Evolutionary conservation across 1,284 basidiomycete species (phyloP), one percentile per base, ranked within the genome.

Genomic region (Quambalaria eucalypti): DNA sequence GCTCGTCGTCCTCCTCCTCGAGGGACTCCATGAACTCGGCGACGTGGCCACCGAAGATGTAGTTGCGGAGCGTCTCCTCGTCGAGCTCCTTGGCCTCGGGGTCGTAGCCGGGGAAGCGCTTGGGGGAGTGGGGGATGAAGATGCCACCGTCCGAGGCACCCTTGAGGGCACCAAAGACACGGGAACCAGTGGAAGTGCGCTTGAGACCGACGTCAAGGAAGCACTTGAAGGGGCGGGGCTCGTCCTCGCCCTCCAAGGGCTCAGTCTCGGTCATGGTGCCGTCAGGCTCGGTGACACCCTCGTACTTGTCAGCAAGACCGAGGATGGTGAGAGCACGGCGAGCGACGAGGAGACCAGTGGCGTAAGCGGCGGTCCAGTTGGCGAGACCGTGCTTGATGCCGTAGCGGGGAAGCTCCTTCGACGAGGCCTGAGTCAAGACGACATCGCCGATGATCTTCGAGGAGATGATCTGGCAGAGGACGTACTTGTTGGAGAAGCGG

Each of bases 1-100:
- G 83, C 80, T 97, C 93, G 76, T 97, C 95, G 78, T 99, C 95
- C 81, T 99, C 95, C 83, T 99, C 95, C 81, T 99, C 95, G 59
- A 98, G 82, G 51, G 85, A 87, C 81, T 98, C 90, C 95, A 98
- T 98, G 83, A 97, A 99, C 80, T 98, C 95, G 61, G 95, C 90
- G 60, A 99, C 86, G 78, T 99, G 92, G 54, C 92, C 92, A 78
- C 91, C 93, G 75, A 84, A 90, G 78, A 99, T 98, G 82, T 99
- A 99, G 80, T 91, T 92, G 78, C 93, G 90, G 71, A 98, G 82
- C 48, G 87, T 84, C 78, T 98, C 95, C 54, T 88, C 85, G 71
- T 99, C 92, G 64, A 99, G 83, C 78, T 87, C 81, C 83, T 99
- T 99, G 78, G 80, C 77, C 79, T 99, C 95, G 61, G 87, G 81